These are phyloP conservation scores for Calonectria naviculata DNA, from an alignment of 2,329 filamentous ascomycete genomes.

Conservation along the genomic window DNA sequence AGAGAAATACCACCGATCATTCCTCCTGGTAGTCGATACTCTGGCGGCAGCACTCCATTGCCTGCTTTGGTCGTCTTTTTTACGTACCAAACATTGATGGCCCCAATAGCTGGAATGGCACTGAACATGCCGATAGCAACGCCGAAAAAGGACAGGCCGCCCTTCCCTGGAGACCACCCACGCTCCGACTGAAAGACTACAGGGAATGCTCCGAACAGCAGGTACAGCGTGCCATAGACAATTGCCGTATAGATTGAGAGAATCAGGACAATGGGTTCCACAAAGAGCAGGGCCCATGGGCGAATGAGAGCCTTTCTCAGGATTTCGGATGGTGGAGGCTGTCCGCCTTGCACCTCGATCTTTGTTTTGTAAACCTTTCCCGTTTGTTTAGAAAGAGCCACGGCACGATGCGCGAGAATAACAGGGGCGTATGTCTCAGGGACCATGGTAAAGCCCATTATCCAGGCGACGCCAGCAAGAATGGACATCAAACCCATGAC, in stretches of 20 bases:
- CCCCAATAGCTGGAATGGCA: constrained; percentile 63
- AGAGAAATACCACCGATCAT: constrained; percentile 69
- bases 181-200: constrained; percentile 70
- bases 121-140: constrained; percentile 71
- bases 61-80: constrained; percentile 50
- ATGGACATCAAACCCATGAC: constrained; percentile 71
- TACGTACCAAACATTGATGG: constrained; percentile 65
- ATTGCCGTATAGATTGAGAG: constrained; percentile 73
- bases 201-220: constrained; percentile 65
- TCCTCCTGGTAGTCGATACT: constrained; percentile 69
- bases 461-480: constrained; percentile 68
- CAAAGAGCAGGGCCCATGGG: constrained; percentile 73
- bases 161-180: constrained; percentile 67
- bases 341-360: constrained; percentile 56
- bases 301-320: constrained; percentile 67
- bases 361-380: constrained; percentile 66
- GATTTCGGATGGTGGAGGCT: constrained; percentile 54
- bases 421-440: constrained; percentile 71
- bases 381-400: constrained; percentile 59
- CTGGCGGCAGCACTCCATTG: constrained; percentile 69
- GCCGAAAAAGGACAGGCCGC: constrained; percentile 73
- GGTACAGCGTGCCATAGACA: constrained; percentile 64
- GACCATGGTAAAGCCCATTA: constrained; percentile 59
- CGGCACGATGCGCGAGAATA: constrained; percentile 63
- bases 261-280: constrained; percentile 74